These are phyloP conservation scores for Elsinoe batatas DNA, from an alignment of 2,329 filamentous ascomycete genomes.

Conservation along the genomic window DNA sequence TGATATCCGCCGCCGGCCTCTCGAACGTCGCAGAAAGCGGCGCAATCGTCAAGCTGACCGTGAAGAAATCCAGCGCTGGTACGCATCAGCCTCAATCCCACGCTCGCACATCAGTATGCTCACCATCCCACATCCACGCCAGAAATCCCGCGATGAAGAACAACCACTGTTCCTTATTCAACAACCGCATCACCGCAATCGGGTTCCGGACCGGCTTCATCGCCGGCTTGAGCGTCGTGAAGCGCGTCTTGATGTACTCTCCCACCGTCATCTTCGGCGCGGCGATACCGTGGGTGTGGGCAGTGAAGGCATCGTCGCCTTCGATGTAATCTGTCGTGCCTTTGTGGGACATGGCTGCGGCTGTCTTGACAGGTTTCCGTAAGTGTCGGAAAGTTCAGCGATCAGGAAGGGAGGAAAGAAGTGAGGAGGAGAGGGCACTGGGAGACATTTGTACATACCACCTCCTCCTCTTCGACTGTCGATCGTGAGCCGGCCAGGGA, in stretches of 20 bases:
- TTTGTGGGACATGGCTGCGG: background rate
- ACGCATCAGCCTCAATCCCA: too few relatives aligned
- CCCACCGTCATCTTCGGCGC: slow-evolving; percentile 29
- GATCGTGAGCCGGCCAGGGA: too few relatives aligned
- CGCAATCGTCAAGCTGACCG: slow-evolving; percentile 47
- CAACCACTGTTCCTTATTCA: slow-evolving; percentile 50
- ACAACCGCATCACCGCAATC: slow-evolving; percentile 39
- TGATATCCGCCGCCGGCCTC: slow-evolving; percentile 48
- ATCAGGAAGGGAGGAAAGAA: too few relatives aligned
- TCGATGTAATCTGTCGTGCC: background rate
- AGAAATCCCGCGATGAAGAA: slow-evolving; percentile 42
- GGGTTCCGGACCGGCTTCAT: slow-evolving; percentile 47
- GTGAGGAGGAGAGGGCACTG: too few relatives aligned
- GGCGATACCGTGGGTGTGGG: slow-evolving; percentile 15
- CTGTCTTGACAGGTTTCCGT: background rate
- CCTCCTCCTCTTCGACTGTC: too few relatives aligned
- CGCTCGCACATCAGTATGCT: background rate
- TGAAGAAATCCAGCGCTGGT: slow-evolving; percentile 47
- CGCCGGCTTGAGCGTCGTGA: slow-evolving; percentile 46
- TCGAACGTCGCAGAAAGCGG: slow-evolving; percentile 45
- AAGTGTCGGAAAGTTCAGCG: too few relatives aligned
- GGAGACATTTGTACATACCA: too few relatives aligned
- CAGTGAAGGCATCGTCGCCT: background rate
- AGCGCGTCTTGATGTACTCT: slow-evolving; percentile 43
- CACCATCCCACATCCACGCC: slow-evolving; percentile 44